Percentiles rank a stretch among this genome's conserved stretches.
Conservation (phyloP, 768 basidiomycete genomes). For the Russula foetens region DNA sequence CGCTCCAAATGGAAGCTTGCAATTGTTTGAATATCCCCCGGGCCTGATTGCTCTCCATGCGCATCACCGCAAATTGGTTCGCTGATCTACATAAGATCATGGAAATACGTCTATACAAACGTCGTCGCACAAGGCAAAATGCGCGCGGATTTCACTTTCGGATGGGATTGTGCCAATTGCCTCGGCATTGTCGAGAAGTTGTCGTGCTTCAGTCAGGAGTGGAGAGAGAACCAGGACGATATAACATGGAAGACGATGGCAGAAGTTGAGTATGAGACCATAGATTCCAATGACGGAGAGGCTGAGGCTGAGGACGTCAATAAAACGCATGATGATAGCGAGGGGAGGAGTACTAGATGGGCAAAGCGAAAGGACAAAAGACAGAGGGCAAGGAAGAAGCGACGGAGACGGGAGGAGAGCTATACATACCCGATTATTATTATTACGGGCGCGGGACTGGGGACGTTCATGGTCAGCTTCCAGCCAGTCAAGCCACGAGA, state of each 20-base stretch:
- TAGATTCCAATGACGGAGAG: not conserved
- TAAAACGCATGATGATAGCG: not conserved
- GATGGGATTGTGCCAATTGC: not conserved
- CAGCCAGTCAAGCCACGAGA: too few relatives aligned
- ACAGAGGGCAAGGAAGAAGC: slow-evolving; percentile 20
- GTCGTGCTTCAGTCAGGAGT: not conserved
- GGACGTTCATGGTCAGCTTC: too few relatives aligned
- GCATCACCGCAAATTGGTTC: not conserved
- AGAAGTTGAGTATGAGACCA: not conserved
- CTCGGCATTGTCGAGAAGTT: not conserved
- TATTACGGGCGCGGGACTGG: not conserved
- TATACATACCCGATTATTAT: slow-evolving; percentile 17
- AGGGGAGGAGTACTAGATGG: too few relatives aligned
- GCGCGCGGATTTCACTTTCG: not conserved
- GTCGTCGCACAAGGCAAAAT: not conserved
- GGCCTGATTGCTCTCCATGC: not conserved
- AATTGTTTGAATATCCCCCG: not conserved
- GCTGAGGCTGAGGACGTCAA: not conserved
- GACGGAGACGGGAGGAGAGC: slow-evolving; percentile 18
- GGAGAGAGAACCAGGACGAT: too few relatives aligned
- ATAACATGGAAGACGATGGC: not conserved
- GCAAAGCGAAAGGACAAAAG: slow-evolving; percentile 16
- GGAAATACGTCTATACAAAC: not conserved
- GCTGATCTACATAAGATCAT: not conserved
- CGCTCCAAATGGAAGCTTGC: not conserved